Conservation (phyloP, 2,329 filamentous ascomycete species). For the Rachicladosporium sp. region DNA sequence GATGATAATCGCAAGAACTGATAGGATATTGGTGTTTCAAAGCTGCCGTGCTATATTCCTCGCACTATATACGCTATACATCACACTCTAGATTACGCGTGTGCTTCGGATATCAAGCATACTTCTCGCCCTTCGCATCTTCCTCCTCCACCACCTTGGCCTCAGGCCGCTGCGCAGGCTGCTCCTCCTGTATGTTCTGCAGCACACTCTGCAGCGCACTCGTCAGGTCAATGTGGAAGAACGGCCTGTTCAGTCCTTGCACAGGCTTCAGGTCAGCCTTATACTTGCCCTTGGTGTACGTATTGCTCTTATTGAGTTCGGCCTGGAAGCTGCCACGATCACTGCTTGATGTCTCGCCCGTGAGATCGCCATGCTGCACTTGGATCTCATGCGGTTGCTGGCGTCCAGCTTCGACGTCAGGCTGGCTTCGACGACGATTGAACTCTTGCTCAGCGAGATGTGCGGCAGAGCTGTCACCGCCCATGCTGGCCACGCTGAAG, state of each 20-base stretch:
- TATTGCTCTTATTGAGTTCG: slow-evolving; percentile 35
- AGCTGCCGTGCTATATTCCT: too few relatives aligned
- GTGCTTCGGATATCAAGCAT: too few relatives aligned
- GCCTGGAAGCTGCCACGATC: slow-evolving; percentile 25
- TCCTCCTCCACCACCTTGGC: too few relatives aligned
- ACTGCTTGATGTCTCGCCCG: slow-evolving; percentile 17
- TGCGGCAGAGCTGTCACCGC: slow-evolving; percentile 58
- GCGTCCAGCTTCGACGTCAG: slow-evolving; percentile 21
- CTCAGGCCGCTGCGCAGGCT: too few relatives aligned
- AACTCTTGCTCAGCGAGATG: slow-evolving; percentile 52
- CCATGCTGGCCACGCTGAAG: slow-evolving; percentile 81
- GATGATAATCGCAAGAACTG: too few relatives aligned
- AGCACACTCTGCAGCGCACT: slow-evolving; percentile 80
- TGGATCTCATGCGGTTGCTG: slow-evolving; percentile 13
- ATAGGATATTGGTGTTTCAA: too few relatives aligned
- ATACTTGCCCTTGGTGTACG: slow-evolving; percentile 30
- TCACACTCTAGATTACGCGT: too few relatives aligned
- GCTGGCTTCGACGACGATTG: slow-evolving; percentile 38
- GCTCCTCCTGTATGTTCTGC: slow-evolving; percentile 51
- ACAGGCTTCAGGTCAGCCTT: slow-evolving; percentile 46
- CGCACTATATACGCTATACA: too few relatives aligned
- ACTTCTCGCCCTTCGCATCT: too few relatives aligned
- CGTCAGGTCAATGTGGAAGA: slow-evolving; percentile 90
- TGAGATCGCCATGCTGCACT: slow-evolving; percentile 36
- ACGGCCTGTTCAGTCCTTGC: slow-evolving; percentile 70